Evolutionary conservation across 768 basidiomycete species (phyloP), one percentile per base, ranked within the genome.

Genomic region (Macrocybe gigantea): DNA sequence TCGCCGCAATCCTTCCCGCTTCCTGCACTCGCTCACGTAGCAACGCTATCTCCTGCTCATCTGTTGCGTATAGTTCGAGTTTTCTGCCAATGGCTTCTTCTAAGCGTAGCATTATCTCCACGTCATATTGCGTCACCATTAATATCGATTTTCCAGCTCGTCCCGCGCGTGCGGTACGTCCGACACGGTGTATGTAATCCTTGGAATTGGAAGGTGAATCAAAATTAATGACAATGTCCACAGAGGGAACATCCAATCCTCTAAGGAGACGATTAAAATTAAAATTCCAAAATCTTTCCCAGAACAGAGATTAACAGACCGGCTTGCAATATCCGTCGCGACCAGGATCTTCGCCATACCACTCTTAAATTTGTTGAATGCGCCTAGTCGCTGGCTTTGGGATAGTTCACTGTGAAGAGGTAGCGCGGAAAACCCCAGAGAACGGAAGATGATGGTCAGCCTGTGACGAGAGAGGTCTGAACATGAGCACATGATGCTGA

Each of bases 101-200:
- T 60, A 97, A 95, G 7, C 95, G 85, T 64, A 95, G 90, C 7
- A 97, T 68, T 37, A 95, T 75, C 67, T 97, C 95, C 47, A 97
- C 91, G 56, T 96, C 94, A 65, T 96, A 97, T 66, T 98, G 95
- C 6, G 93, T 89, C 14, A 95, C 93, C 38, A 98, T 77, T 29
- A 93, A 93, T 59, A 97, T 87, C 2, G 89, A 85, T 69, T 96
- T 96, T 33, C 95, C 95, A 0, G 91, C 81, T 39, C 94, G 80
- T 29, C 94, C 95, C 2, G 95, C 94, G 57, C 94, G 86, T 5
- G 94, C 95, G 34, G 94, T 98, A 45, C 94, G 82, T 33, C 94
- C 94, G 6, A 98, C 94, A 35, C 94, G 83, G 62, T 97, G 94
- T 40, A 97, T 93, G 67, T 98, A 97, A 64, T 97, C 95, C 69